Conservation (phyloP, 176 grass and related monocot species). For the Metroxylon sagu region DNA sequence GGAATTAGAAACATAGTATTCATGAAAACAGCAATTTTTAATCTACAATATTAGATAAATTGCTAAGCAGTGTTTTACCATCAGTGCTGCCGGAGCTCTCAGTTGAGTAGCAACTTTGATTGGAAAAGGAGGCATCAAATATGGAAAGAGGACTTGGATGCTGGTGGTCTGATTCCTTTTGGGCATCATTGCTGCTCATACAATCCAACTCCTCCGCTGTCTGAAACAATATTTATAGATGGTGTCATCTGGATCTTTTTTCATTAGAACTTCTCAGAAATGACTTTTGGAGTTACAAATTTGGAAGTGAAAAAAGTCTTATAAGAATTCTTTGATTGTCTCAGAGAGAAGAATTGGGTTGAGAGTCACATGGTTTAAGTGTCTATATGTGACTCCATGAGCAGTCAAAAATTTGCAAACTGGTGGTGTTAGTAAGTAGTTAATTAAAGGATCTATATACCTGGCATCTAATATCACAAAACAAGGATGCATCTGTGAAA, state of each 20-base stretch:
- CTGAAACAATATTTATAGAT: slow-evolving; percentile 16
- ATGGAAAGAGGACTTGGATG: slow-evolving; percentile 57
- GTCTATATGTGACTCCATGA: too few species aligned
- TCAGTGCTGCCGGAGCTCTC: slow-evolving; percentile 38
- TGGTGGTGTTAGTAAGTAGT: too few species aligned
- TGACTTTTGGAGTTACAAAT: too few species aligned
- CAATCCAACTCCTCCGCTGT: slow-evolving; percentile 41
- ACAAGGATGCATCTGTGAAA: too few species aligned
- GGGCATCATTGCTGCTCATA: slow-evolving; percentile 26
- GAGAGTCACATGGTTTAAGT: too few species aligned
- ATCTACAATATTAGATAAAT: not conserved
- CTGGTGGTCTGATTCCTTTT: slow-evolving; percentile 32
- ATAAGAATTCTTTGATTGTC: not conserved
- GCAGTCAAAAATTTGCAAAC: too few species aligned
- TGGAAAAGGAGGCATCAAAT: slow-evolving; percentile 42
- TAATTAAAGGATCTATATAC: too few species aligned
- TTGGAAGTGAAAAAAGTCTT: too few species aligned
- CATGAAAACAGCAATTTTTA: not conserved
- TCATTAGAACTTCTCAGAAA: too few species aligned
- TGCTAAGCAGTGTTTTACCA: slow-evolving; percentile 29
- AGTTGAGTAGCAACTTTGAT: slow-evolving; percentile 48
- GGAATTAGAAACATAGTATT: not conserved
- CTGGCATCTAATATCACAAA: too few species aligned
- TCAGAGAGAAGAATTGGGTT: too few species aligned
- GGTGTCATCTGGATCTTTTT: slow-evolving; percentile 16